Base-by-base conservation (phyloP, 1,284 basidiomycete species). In the Agaricales sp. region DNA sequence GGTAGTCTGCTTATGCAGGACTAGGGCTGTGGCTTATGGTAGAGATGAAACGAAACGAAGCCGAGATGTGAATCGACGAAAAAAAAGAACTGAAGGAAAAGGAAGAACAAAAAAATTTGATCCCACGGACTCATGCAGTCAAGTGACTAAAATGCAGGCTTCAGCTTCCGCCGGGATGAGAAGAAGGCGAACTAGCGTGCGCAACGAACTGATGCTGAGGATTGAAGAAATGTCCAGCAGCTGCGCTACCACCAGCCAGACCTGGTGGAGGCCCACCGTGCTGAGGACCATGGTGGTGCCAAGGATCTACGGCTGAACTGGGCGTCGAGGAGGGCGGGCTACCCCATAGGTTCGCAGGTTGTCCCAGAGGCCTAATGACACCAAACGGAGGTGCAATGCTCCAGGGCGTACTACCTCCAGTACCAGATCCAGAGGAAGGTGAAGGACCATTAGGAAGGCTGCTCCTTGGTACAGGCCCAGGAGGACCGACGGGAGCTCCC, bases 401-500 rank as follows among this genome's bases (percentile, higher is more conserved):
- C 26, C 26, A 30, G 6, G 26, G 26, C 26, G 26, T 6, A 30
- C 26, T 30, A 6, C 26, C 26, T 30, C 26, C 26, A 30, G 26
- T 30, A 6, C 26, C 26, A 30, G 26, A 14, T 6, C 6, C 6
- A 30, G 6, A 6, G 14, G 14, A 14, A 30, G 26, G 26, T 30
- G 26, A 30, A 14, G 26, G 26, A 30, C 26, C 39, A n/a, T n/a
- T n/a, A 35, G 30, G 30, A 35, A 8, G 8, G 30, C n/a, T 35
- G 8, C n/a, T 41, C 39, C n/a, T 16, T 41, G 39, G 16, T 8
- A 16, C n/a, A 18, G n/a, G n/a, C 19, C 39, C 19, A 18, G 39
- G 39, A n/a, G 39, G 39, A 41, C n/a, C 18, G 18, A 41, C 39
- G 19, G n/a, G n/a, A 41, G 6, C 39, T 41, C 39, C 39, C 39